Base-by-base conservation (phyloP, 129 eudicot species). In the Lactuca sativa region DNA sequence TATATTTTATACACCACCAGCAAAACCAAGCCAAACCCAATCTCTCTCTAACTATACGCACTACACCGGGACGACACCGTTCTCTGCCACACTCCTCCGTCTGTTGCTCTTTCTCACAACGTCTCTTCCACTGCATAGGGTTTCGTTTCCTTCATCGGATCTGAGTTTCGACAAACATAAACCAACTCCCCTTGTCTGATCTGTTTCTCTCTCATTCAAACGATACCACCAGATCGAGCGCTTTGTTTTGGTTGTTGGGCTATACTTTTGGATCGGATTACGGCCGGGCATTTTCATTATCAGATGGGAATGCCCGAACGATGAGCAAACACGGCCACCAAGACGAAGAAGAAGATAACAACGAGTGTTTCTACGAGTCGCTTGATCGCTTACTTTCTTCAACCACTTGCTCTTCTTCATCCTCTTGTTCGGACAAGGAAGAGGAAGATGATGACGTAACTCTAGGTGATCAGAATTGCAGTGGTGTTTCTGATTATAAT, bases 331-430 rank as follows among this genome's bases (percentile, higher is more conserved):
- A 74, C 64, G 71, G 60, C 72, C 70, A 67, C 25, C 67, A 78
- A 10, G 75, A 82, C 41, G 86, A 83, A 34, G 58, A 61, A 16
- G 16, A 80, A 10, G 80, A 78, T 34, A 64, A 72, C 53, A 64
- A 81, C 72, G 91, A 83, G 52, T 65, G 80, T 56, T 93, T 89
- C 44, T 80, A 86, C 88, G 98, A 93, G 67, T 83, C 98, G 3
- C 86, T 86, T 60, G 98, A 93, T 75, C 95, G 98, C 16, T 61
- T 93, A 41, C 73, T 93, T 18, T 89, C 98, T 12, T 93, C 98
- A 9, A 77, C 98, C 9, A 81, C 95, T 16, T 90, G 89, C 67
- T 86, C 97, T 8, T 68, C 87, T 4, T 89, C 92, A 5, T 68
- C 87, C 6, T 74, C 83, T 0, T 40, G 62, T 1, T 71, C 79